Evolutionary conservation across 441 rosid species (phyloP).

Genomic region (Brassica hybrid): DNA sequence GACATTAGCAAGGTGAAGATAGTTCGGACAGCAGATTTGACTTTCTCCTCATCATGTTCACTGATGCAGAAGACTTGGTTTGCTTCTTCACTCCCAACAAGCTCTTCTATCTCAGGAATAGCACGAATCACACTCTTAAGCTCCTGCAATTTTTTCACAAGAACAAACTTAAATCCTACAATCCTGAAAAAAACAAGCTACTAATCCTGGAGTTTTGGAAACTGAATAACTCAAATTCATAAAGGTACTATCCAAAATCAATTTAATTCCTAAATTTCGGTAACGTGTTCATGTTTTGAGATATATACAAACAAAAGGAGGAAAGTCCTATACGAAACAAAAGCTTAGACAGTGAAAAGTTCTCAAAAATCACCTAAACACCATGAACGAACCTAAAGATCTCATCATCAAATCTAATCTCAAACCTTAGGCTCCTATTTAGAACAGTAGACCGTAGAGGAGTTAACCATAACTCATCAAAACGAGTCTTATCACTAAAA

Average conservation of each 20-base stretch:
- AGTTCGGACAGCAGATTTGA: constrained; percentile 67
- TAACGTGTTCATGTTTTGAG: not conserved
- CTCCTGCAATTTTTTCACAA: constrained; percentile 58
- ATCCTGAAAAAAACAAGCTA: not conserved
- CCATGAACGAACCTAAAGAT: not conserved
- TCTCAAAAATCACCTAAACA: not conserved
- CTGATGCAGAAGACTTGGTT: constrained; percentile 52
- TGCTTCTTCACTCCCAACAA: constrained; percentile 69
- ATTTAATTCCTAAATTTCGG: not conserved
- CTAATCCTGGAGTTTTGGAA: not conserved
- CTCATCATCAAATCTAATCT: no score
- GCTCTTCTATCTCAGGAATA: constrained; percentile 84
- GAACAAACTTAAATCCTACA: constrained; percentile 7
- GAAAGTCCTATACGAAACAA: not conserved
- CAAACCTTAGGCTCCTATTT: not conserved
- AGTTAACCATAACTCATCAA: constrained; percentile 12
- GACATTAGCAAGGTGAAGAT: constrained; percentile 87
- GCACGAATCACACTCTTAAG: constrained; percentile 73
- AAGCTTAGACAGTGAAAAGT: no score
- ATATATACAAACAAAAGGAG: not conserved
- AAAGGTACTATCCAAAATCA: constrained; percentile 2
- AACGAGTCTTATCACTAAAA: not conserved
- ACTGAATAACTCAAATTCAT: not conserved
- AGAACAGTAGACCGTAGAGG: not conserved
- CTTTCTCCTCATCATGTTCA: constrained; percentile 58